Percentiles rank a stretch among this genome's conserved stretches.
Evolutionary conservation across 2,329 filamentous ascomycete genomes (phyloP).

Genomic region (Colletotrichum orchidophilum): DNA sequence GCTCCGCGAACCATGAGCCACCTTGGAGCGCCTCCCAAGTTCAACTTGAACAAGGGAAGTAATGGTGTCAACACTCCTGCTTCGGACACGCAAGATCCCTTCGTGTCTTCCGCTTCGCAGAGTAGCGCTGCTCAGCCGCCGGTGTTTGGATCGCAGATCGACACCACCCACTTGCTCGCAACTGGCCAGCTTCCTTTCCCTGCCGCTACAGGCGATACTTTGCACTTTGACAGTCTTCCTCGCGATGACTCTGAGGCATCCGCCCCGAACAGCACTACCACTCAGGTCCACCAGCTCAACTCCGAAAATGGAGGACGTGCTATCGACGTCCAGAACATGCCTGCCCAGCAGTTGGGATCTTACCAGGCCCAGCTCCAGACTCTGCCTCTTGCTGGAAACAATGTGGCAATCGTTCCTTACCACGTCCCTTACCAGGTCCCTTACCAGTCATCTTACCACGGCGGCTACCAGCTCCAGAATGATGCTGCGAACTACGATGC

Average conservation of each 20-base stretch:
- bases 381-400: background rate
- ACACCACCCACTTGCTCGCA: constrained; percentile 11
- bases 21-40: constrained; percentile 50
- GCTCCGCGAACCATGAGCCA: constrained; percentile 46
- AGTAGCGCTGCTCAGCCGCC: constrained; percentile 4
- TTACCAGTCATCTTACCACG: too few species aligned
- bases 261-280: background rate
- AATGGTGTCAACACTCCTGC: background rate
- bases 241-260: background rate
- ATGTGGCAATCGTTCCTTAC: constrained; percentile 17
- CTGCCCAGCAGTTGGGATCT: background rate
- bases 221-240: constrained; percentile 1
- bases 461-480: background rate
- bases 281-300: background rate
- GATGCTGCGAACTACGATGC: background rate
- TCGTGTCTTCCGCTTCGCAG: background rate
- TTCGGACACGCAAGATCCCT: constrained; percentile 1
- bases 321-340: background rate
- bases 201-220: background rate
- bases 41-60: constrained; percentile 38
- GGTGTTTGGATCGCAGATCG: constrained; percentile 8
- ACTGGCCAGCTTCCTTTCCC: constrained; percentile 3
- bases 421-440: background rate
- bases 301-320: background rate
- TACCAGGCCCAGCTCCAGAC: background rate